Base-by-base conservation (phyloP, 177 flowering plant species). In the Vitis hybrid region DNA sequence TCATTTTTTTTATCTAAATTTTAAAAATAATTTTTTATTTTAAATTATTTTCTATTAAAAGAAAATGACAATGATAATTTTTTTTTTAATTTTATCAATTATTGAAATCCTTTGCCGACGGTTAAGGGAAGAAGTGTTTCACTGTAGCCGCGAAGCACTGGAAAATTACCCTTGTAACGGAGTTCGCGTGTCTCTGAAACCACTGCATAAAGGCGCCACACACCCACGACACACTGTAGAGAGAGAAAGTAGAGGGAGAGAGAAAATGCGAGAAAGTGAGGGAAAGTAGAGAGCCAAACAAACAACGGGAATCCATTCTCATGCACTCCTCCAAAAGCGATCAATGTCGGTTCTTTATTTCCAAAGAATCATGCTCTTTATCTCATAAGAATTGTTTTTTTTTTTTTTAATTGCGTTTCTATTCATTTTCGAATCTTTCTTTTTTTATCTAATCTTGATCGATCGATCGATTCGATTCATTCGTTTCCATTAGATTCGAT, bases 321-420 rank as follows among this genome's bases (percentile, higher is more conserved):
- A 8, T 18, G 10, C 63, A 3, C 31, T 15, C 69, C 22, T 39
- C 51, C 15, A 53, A 80, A 72, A 73, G 69, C 65, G 55, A 74
- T 62, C 63, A 78, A 81, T 76, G 80, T 78, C 74, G 78, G 81
- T 74, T 73, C 77, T 70, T 74, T 62, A 39, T 71, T 64, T 57
- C 66, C 45, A 33, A 6, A 33, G 45, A 33, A 33, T 64, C 14
- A 15, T 10, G 55, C 62, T 56, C 9, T 64, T 2, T 39, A 4
- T 29, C 51, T 18, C 61, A 22, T 7, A 0, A 11, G 62, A 26
- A 59, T 59, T 33, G 73, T 69, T 22, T 22, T 18, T 18, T 22
- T 20, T 20, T 22, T 22, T 22, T 66, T 75, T 62, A 22, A 69
- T 72, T 56, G 61, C 57, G 64, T 58, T 18, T 52, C 55, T 10